Conservation (phyloP, 805 yeast genomes). For the Candida dajiaensis region DNA sequence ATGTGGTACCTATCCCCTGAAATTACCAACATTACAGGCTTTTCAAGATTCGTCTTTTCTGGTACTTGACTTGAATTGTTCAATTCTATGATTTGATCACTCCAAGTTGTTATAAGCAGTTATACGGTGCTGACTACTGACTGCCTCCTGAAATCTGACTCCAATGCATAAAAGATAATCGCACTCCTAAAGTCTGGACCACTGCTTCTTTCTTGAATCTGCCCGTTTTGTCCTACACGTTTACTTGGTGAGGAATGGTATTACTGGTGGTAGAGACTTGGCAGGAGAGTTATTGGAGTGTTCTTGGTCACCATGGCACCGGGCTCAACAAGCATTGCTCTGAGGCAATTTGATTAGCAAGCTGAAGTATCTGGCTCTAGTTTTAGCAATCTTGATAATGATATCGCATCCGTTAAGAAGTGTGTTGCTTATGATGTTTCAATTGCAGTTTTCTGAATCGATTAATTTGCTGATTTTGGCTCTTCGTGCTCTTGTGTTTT, state of each 20-base stretch:
- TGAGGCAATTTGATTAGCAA: too few species aligned
- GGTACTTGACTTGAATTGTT: conserved; percentile 33
- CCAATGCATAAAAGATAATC: conserved; percentile 33
- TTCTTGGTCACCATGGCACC: conserved; percentile 29
- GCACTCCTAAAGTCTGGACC: conserved; percentile 31
- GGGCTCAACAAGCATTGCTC: conserved; percentile 33
- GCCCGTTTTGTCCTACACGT: conserved; percentile 31
- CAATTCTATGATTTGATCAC: conserved; percentile 35
- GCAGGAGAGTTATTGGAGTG: conserved; percentile 23
- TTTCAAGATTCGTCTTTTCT: conserved; percentile 31
- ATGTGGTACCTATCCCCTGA: conserved; percentile 36
- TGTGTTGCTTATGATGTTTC: neutral
- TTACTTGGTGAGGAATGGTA: conserved; percentile 33
- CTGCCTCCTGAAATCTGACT: conserved; percentile 32
- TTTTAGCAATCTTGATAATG: conserved; percentile 1
- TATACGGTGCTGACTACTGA: conserved; percentile 34
- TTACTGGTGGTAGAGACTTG: conserved; percentile 29
- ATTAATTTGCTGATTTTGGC: neutral
- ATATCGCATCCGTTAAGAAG: neutral
- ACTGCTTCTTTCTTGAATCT: conserved; percentile 36
- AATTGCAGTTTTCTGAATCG: neutral
- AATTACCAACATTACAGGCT: conserved; percentile 36
- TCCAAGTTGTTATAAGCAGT: conserved; percentile 29
- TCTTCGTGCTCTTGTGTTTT: neutral
- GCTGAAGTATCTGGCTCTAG: neutral